Conservation (phyloP, 1,284 basidiomycete species). For the Pseudozyma pruni region DNA sequence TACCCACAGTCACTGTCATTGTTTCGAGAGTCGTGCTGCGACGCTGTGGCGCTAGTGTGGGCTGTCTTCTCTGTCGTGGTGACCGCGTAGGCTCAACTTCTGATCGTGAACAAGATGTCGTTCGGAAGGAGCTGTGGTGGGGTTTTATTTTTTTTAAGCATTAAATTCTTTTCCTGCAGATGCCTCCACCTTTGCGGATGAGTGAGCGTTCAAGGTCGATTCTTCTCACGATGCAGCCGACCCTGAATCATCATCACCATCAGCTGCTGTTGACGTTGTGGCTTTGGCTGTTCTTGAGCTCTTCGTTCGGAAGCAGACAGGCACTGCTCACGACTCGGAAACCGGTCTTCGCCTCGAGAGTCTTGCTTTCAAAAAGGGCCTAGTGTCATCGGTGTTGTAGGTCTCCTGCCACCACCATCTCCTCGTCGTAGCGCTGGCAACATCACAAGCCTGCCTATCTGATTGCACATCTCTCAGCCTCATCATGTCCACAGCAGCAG, state of each 20-base stretch:
- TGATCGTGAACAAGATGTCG: constrained; percentile 1
- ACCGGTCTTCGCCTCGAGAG: not conserved
- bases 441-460: not conserved
- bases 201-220: no score
- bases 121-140: not conserved
- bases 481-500: constrained; percentile 25
- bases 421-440: no score
- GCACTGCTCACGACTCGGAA: no score
- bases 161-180: constrained; percentile 6
- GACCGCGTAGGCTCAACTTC: no score
- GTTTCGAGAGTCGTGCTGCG: no score
- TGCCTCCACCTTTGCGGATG: constrained; percentile 28
- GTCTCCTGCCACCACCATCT: no score
- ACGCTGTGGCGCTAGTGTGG: no score
- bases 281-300: not conserved
- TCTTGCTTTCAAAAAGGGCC: no score
- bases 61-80: no score
- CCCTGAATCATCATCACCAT: constrained; percentile 12
- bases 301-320: no score
- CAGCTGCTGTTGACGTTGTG: not conserved
- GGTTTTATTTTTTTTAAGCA: constrained; percentile 1
- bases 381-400: no score
- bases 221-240: constrained; percentile 1
- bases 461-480: not conserved
- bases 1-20: no score